phyloP scores from a whole-genome alignment of 768 basidiomycete species.

The Termitomyces sp. region DNA sequence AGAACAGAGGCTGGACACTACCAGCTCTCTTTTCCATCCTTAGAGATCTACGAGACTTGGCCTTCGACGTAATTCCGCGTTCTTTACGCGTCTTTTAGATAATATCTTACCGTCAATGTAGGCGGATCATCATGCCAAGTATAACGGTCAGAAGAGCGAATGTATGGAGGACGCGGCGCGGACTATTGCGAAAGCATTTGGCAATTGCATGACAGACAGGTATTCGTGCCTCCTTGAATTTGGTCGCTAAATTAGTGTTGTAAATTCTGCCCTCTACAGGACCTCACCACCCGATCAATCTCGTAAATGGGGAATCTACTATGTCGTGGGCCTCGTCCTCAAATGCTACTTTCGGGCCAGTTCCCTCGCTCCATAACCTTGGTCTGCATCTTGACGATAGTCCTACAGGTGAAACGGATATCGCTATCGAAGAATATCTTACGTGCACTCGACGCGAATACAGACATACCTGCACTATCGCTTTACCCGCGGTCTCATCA shows the following conservation, averaged over 20 bases:
- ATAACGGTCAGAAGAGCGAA: conserved; percentile 51
- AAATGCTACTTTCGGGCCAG: conserved; percentile 93
- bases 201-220: conserved; percentile 80
- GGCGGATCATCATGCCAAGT: conserved; percentile 60
- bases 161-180: conserved; percentile 86
- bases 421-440: conserved; percentile 90
- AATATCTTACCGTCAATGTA: conserved; percentile 17
- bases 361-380: conserved; percentile 12
- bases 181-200: conserved; percentile 85
- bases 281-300: conserved; percentile 68
- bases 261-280: conserved; percentile 25
- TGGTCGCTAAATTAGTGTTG: not conserved
- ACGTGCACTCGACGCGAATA: conserved; percentile 79
- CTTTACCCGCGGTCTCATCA: conserved; percentile 84
- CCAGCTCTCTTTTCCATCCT: conserved; percentile 79
- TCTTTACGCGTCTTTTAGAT: not conserved
- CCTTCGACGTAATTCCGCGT: conserved; percentile 59
- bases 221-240: conserved; percentile 7
- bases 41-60: conserved; percentile 78
- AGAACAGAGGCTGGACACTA: conserved; percentile 82
- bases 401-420: conserved; percentile 76
- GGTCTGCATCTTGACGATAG: not conserved
- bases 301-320: conserved; percentile 89
- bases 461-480: conserved; percentile 75
- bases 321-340: conserved; percentile 83